Evolutionary conservation across 495 filamentous ascomycete species (phyloP), one percentile per base, ranked within the genome.

Genomic region (Tetracladium marchalianum): DNA sequence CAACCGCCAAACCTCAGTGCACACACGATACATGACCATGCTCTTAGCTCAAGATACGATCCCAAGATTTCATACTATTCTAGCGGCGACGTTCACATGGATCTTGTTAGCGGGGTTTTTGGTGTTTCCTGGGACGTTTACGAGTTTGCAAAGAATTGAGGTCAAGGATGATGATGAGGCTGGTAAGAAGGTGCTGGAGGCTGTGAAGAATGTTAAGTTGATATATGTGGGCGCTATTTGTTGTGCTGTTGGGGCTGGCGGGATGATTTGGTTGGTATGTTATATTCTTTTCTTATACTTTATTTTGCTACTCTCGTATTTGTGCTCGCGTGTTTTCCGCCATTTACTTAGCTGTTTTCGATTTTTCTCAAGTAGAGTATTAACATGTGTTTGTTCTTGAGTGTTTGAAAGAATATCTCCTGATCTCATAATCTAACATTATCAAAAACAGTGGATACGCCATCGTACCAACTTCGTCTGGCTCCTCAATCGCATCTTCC

Each of bases 391-490:
- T n/a, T n/a, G n/a, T n/a, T n/a, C n/a, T n/a, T n/a, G n/a, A n/a
- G n/a, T n/a, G n/a, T n/a, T n/a, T n/a, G n/a, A n/a, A n/a, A n/a
- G n/a, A n/a, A n/a, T n/a, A n/a, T n/a, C n/a, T n/a, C n/a, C n/a
- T n/a, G n/a, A n/a, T n/a, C n/a, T n/a, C n/a, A n/a, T n/a, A n/a
- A n/a, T n/a, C n/a, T 27, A 27, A 27, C 22, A 27, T 27, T 27
- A 27, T 27, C 3, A 27, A 3, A 27, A 27, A 27, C 22, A 27
- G 5, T 59, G 47, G 46, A 43, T 18, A 27, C 52, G 50, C 3
- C 61, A 57, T 51, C 42, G 63, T 10, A 51, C 48, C 36, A 73
- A 72, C 39, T 69, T 65, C 46, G 58, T 68, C 11, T 73, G 68
- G 70, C 33, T 72, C 35, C 50, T 69, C 0, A 68, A 67, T 32